Conservation (phyloP, 371 early-diverging fungal species). For the Mucor racemosus region DNA sequence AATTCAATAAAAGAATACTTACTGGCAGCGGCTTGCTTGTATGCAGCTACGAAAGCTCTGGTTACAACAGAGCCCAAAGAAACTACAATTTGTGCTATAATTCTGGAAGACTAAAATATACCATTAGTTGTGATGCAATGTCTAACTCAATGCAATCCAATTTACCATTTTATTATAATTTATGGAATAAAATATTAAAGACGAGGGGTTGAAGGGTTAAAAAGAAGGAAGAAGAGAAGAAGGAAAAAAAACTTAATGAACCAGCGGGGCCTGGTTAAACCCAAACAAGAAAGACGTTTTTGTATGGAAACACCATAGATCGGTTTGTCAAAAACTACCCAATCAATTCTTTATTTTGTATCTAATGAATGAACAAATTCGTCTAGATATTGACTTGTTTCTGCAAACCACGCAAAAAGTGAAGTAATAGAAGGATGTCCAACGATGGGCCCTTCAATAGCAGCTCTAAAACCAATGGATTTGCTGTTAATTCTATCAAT, state of each 20-base stretch:
- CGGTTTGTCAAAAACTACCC: neutral
- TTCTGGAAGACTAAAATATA: slow-evolving; percentile 57
- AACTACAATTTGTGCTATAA: slow-evolving; percentile 87
- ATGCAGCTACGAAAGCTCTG: slow-evolving; percentile 93
- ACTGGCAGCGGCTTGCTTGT: slow-evolving; percentile 91
- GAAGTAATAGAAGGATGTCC: slow-evolving; percentile 35
- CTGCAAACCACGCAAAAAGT: slow-evolving; percentile 27
- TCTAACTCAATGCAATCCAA: neutral
- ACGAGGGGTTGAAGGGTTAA: too few relatives aligned
- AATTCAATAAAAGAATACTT: slow-evolving; percentile 39
- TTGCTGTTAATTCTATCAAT: slow-evolving; percentile 24
- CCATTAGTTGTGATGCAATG: neutral
- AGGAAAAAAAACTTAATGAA: slow-evolving; percentile 10
- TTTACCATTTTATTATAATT: too few relatives aligned
- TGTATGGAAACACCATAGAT: neutral
- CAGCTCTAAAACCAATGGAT: slow-evolving; percentile 29
- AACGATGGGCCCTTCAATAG: slow-evolving; percentile 29
- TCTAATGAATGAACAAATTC: neutral
- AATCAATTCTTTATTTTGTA: slow-evolving; percentile 1
- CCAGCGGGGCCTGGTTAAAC: slow-evolving; percentile 14
- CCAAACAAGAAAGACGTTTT: neutral
- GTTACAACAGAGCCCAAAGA: slow-evolving; percentile 88
- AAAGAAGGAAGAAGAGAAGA: neutral
- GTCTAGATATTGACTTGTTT: slow-evolving; percentile 15
- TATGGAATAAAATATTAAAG: too few relatives aligned